These are phyloP conservation scores for Zelonia costaricensis DNA, from an alignment of 208 protist species.

Conservation along the genomic window DNA sequence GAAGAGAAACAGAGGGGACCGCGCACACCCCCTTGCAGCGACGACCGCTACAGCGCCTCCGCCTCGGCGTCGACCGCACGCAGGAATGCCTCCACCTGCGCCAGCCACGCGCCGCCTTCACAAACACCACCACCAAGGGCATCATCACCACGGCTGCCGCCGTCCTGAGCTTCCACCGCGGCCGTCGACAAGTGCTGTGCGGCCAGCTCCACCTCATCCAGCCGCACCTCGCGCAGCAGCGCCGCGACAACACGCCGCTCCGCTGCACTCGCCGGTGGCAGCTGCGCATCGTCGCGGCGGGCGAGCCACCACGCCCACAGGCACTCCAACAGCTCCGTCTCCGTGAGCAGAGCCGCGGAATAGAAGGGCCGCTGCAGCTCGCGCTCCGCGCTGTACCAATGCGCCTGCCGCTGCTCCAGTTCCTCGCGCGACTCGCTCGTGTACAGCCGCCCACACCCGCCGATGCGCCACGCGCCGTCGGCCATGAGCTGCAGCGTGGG, in stretches of 20 bases:
- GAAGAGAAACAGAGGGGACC: background rate
- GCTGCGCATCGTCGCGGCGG: conserved; percentile 2
- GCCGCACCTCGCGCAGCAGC: conserved; percentile 11
- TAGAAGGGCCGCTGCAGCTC: conserved; percentile 3
- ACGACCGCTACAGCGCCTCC: no score
- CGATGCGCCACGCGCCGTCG: conserved; percentile 26
- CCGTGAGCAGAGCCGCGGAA: conserved; percentile 6
- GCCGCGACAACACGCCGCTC: conserved; percentile 4
- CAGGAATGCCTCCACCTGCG: no score
- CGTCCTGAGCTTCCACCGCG: background rate
- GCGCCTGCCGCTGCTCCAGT: conserved; percentile 19
- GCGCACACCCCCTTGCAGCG: background rate
- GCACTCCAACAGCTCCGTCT: conserved; percentile 20
- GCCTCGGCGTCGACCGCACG: no score
- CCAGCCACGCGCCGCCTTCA: no score
- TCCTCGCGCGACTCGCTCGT: conserved; percentile 17
- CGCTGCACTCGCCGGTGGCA: background rate
- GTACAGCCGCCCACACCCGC: conserved; percentile 27
- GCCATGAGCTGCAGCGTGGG: conserved; percentile 24
- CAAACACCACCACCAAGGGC: no score
- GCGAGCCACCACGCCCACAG: conserved; percentile 28
- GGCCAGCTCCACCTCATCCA: background rate
- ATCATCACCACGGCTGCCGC: no score
- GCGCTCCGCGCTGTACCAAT: conserved; percentile 15
- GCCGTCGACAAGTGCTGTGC: background rate